Conservation (phyloP, 805 yeast species). For the Sungouiozyma intestinalis region DNA sequence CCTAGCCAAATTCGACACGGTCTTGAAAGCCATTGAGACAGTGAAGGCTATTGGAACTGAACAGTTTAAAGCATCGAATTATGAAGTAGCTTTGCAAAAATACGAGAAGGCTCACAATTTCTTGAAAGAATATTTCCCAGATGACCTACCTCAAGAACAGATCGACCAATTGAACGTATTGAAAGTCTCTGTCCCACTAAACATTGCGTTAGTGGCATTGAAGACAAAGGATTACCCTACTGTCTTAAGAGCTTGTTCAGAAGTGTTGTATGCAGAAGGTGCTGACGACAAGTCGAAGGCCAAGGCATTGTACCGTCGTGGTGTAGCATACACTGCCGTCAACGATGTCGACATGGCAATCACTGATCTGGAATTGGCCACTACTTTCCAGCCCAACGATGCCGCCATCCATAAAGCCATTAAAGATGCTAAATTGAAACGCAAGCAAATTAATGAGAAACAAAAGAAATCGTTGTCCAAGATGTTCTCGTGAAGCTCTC, state of each 20-base stretch:
- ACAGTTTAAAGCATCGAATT: constrained; percentile 56
- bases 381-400: constrained; percentile 55
- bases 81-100: constrained; percentile 48
- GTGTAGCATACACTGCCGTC: constrained; percentile 51
- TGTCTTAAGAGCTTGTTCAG: constrained; percentile 49
- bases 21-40: constrained; percentile 49
- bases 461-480: constrained; percentile 68
- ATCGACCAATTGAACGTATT: constrained; percentile 39
- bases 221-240: constrained; percentile 47
- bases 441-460: constrained; percentile 48
- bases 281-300: constrained; percentile 61
- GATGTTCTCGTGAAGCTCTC: constrained; percentile 35
- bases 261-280: constrained; percentile 51
- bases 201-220: constrained; percentile 64
- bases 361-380: constrained; percentile 54
- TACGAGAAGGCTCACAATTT: constrained; percentile 65
- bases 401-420: constrained; percentile 59
- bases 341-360: constrained; percentile 67
- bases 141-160: constrained; percentile 41
- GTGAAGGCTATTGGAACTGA: constrained; percentile 74
- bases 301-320: constrained; percentile 82
- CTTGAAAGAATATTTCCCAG: constrained; percentile 61
- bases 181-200: constrained; percentile 56
- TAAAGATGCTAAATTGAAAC: constrained; percentile 42
- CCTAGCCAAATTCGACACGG: constrained; percentile 48